phyloP scores from a whole-genome alignment of 2,329 filamentous ascomycete genomes.

The Penicillium sp. region DNA sequence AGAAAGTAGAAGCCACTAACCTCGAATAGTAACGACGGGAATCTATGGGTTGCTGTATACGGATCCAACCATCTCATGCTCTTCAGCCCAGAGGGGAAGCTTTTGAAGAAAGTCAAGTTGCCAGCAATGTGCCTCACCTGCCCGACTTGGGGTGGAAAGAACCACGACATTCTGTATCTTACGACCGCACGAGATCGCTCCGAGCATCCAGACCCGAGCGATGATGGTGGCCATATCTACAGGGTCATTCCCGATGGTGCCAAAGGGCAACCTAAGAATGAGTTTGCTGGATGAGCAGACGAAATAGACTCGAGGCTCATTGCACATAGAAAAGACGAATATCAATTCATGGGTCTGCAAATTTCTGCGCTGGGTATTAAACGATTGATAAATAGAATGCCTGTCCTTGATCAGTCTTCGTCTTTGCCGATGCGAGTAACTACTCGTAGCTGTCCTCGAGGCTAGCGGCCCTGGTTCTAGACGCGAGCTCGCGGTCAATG shows the following conservation, averaged over 20 bases:
- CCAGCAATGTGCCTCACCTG: constrained; percentile 34
- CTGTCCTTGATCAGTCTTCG: background rate
- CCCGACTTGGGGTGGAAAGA: constrained; percentile 36
- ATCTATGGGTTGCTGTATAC: constrained; percentile 12
- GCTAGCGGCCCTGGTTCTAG: background rate
- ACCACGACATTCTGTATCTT: constrained; percentile 33
- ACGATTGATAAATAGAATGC: background rate
- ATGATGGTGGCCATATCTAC: constrained; percentile 39
- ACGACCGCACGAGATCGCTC: constrained; percentile 28
- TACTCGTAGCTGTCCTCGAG: constrained; percentile 1
- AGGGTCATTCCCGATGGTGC: constrained; percentile 23
- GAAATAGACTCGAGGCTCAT: background rate
- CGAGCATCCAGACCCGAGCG: constrained; percentile 17
- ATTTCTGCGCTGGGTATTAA: too few species aligned
- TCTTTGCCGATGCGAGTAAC: constrained; percentile 1
- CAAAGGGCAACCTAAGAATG: constrained; percentile 31
- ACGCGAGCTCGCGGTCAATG: background rate
- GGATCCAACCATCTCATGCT: constrained; percentile 6
- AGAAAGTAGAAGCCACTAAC: background rate
- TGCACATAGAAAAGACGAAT: background rate
- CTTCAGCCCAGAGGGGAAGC: constrained; percentile 33
- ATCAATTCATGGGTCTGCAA: background rate
- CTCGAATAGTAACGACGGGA: constrained; percentile 3
- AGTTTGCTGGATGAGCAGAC: constrained; percentile 27
- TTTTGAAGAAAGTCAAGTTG: constrained; percentile 34